Conservation (phyloP, 371 early-diverging fungal species). For the Mucor piriformis region DNA sequence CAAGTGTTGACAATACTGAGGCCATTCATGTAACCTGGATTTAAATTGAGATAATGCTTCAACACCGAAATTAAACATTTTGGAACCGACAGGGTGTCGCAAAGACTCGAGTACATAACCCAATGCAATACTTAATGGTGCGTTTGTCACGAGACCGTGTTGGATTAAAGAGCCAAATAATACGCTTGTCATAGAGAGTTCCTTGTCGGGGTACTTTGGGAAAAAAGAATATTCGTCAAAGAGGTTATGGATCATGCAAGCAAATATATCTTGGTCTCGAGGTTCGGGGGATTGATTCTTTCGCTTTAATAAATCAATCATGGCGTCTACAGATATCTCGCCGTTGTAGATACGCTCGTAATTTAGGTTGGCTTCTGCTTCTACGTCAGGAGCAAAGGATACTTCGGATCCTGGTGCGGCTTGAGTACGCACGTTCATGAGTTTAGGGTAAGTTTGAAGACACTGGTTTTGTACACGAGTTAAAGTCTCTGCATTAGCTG, state of each 20-base stretch:
- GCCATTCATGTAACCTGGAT: conserved; percentile 84
- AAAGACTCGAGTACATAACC: conserved; percentile 84
- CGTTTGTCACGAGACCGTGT: conserved; percentile 76
- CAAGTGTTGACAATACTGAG: conserved; percentile 81
- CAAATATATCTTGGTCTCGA: conserved; percentile 76
- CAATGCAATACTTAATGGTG: conserved; percentile 76
- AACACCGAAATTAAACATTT: conserved; percentile 88
- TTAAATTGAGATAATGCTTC: conserved; percentile 85
- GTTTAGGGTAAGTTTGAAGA: conserved; percentile 65
- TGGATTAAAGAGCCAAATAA: conserved; percentile 91
- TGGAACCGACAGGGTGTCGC: conserved; percentile 73
- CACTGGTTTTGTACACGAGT: conserved; percentile 65
- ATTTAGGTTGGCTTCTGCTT: conserved; percentile 75
- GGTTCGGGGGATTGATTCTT: conserved; percentile 67
- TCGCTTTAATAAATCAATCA: conserved; percentile 72
- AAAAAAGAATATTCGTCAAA: conserved; percentile 96
- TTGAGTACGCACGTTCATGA: conserved; percentile 45
- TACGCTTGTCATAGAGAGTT: conserved; percentile 81
- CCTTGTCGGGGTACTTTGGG: conserved; percentile 90
- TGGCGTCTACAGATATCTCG: conserved; percentile 66
- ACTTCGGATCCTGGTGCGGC: conserved; percentile 40
- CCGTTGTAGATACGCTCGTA: conserved; percentile 80
- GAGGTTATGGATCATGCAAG: conserved; percentile 81
- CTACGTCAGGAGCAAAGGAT: conserved; percentile 56
- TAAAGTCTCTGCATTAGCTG: conserved; percentile 60